phyloP scores from a whole-genome alignment of 169 alveolate genomes.

The Ophryocystis elektroscirrha region DNA sequence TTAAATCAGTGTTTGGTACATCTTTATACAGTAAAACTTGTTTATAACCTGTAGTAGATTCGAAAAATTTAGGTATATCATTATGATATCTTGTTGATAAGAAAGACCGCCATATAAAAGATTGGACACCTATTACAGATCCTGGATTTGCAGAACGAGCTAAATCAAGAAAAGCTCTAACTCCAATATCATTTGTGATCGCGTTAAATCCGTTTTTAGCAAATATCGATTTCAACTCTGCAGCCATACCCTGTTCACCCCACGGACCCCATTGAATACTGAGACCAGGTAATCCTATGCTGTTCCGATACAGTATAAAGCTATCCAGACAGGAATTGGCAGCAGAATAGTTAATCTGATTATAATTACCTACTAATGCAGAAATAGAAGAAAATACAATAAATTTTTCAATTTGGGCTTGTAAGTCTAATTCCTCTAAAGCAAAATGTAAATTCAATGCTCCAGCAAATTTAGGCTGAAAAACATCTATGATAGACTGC shows the following conservation, averaged over 20 bases:
- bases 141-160: not conserved
- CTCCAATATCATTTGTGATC: conserved; percentile 30
- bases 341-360: conserved; percentile 20
- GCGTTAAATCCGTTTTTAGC: conserved; percentile 39
- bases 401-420: conserved; percentile 2
- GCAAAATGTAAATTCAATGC: conserved; percentile 37
- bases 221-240: conserved; percentile 20
- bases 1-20: no score
- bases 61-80: conserved; percentile 1
- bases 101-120: conserved; percentile 10
- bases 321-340: conserved; percentile 27
- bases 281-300: conserved; percentile 16
- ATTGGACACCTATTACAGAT: conserved; percentile 3
- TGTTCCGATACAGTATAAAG: conserved; percentile 13
- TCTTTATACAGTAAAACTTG: no score
- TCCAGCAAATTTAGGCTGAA: conserved; percentile 31
- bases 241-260: conserved; percentile 34
- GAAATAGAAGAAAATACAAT: conserved; percentile 34
- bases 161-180: conserved; percentile 9
- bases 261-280: conserved; percentile 36
- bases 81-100: no score
- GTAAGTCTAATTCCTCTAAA: conserved; percentile 16
- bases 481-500: conserved; percentile 19
- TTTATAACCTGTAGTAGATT: conserved; percentile 1
- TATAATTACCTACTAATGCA: not conserved